Conservation (phyloP, 2,329 filamentous ascomycete species). For the Sclerotinia sclerotiorum region DNA sequence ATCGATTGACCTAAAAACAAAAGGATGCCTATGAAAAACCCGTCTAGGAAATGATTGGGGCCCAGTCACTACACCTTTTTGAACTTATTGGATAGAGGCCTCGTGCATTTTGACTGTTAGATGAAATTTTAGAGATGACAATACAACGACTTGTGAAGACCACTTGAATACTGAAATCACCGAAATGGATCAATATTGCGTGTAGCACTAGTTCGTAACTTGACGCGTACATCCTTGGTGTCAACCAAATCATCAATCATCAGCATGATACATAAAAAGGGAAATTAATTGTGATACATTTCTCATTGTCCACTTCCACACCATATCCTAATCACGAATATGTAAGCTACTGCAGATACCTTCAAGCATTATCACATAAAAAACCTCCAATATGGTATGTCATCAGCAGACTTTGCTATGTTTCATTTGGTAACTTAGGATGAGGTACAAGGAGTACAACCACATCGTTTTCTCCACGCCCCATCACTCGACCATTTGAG, state of each 20-base stretch:
- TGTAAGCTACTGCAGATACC: conserved; percentile 7
- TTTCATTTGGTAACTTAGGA: conserved; percentile 36
- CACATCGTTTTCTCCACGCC: conserved; percentile 30
- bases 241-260: neutral
- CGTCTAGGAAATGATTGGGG: too few species aligned
- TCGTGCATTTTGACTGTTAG: too few species aligned
- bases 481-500: conserved; percentile 35
- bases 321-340: conserved; percentile 14
- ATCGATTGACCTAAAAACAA: too few species aligned
- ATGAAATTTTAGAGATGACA: neutral
- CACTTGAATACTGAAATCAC: neutral
- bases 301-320: conserved; percentile 17
- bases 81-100: too few species aligned
- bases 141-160: neutral
- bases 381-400: conserved; percentile 19
- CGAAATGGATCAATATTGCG: neutral
- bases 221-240: neutral
- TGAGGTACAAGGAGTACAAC: conserved; percentile 36
- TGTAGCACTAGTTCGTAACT: neutral
- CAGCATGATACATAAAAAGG: neutral
- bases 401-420: conserved; percentile 40
- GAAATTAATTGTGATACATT: neutral
- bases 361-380: conserved; percentile 19
- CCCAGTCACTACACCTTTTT: too few species aligned
- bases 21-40: too few species aligned